Conservation (phyloP, 139 green algal species). For the Chlamydomonas schloesseri region DNA sequence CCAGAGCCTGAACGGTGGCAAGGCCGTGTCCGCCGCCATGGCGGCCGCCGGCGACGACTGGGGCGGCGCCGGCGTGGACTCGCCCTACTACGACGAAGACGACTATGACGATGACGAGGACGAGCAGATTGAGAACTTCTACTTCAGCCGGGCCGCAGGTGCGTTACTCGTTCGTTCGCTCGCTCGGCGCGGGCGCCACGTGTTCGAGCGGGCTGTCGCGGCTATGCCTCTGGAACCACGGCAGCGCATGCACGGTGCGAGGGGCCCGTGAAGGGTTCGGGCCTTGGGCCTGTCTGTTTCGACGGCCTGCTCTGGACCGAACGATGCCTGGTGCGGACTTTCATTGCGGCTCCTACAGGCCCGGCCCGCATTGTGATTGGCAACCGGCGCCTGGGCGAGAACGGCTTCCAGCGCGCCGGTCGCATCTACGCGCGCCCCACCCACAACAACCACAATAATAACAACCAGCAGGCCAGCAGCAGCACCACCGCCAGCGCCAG, state of each 20-base stretch:
- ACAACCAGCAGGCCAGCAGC: not conserved
- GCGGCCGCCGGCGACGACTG: conserved; percentile 42
- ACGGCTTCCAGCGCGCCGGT: conserved; percentile 70
- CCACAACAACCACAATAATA: not conserved
- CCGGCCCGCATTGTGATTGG: conserved; percentile 77
- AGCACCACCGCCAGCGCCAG: not conserved
- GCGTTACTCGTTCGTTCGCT: no score
- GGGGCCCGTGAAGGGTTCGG: no score
- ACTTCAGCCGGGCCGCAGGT: conserved; percentile 78
- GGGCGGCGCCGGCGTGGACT: no score
- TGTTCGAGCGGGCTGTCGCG: no score
- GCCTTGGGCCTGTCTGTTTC: no score
- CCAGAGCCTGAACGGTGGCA: conserved; percentile 55
- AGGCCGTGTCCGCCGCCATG: conserved; percentile 45
- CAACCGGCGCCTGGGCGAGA: conserved; percentile 86
- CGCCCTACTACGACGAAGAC: conserved; percentile 76
- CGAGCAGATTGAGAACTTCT: conserved; percentile 78
- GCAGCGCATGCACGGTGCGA: no score
- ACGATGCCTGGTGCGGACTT: no score
- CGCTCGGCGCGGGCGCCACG: no score
- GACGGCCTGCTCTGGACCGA: no score
- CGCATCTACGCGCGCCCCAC: conserved; percentile 50
- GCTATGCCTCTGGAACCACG: no score
- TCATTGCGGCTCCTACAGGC: conserved; percentile 20
- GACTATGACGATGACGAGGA: conserved; percentile 75